These are phyloP conservation scores for Magnolia sinica DNA, from an alignment of 164 flowering plant genomes.

Conservation along the genomic window DNA sequence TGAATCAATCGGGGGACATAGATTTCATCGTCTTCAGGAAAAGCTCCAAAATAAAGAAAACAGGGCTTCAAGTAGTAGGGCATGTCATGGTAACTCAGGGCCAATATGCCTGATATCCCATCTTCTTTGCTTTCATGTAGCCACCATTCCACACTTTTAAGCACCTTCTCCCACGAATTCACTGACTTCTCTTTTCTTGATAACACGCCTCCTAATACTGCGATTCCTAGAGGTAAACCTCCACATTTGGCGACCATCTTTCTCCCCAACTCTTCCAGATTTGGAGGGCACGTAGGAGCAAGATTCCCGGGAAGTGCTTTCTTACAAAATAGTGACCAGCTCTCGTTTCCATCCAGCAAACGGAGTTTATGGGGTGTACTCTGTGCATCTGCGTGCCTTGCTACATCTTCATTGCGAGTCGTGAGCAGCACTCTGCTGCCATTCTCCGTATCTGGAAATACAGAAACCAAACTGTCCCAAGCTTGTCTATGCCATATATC, in stretches of 20 bases:
- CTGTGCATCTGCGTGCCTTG: background rate
- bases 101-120: background rate
- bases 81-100: conserved; percentile 10
- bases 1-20: background rate
- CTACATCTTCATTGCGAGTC: background rate
- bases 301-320: background rate
- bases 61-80: background rate
- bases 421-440: conserved; percentile 12
- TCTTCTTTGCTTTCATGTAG: conserved; percentile 1
- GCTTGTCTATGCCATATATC: background rate
- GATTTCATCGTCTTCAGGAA: background rate
- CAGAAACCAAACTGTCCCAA: background rate
- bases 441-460: background rate
- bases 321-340: background rate
- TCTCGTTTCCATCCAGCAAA: background rate
- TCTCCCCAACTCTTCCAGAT: background rate
- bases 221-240: background rate
- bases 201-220: background rate
- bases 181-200: background rate
- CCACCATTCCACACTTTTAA: background rate
- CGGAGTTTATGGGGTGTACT: background rate
- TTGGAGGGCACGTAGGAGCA: background rate
- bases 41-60: background rate
- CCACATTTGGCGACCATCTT: background rate
- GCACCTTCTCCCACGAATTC: conserved; percentile 2